Conservation (phyloP, 2,329 filamentous ascomycete species). For the Ilyonectria destructans region DNA sequence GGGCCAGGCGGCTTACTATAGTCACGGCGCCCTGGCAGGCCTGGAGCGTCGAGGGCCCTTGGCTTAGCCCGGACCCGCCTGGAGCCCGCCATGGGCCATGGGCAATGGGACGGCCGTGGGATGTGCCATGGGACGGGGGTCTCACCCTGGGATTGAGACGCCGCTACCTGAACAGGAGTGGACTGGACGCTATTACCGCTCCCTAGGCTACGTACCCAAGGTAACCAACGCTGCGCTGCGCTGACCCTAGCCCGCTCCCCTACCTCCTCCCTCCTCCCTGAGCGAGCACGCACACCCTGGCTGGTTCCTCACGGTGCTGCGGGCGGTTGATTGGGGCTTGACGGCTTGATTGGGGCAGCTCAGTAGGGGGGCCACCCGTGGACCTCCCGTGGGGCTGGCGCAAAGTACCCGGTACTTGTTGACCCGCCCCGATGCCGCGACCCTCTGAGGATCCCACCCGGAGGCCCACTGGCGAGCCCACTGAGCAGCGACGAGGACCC, state of each 20-base stretch:
- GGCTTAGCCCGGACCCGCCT: conserved; percentile 29
- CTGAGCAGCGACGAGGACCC: conserved; percentile 38
- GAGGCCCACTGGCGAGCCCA: conserved; percentile 29
- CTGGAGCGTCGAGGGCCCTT: conserved; percentile 21
- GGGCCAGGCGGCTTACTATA: conserved; percentile 48
- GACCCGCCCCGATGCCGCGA: conserved; percentile 39
- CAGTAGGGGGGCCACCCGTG: conserved; percentile 32
- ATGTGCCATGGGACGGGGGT: conserved; percentile 21
- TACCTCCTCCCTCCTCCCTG: conserved; percentile 31
- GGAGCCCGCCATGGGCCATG: conserved; percentile 21
- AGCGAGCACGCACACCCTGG: conserved; percentile 40
- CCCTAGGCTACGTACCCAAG: conserved; percentile 13
- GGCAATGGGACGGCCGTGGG: conserved; percentile 6
- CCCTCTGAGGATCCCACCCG: conserved; percentile 32
- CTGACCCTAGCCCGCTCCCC: conserved; percentile 39
- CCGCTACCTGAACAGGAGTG: conserved; percentile 28
- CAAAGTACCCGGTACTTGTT: conserved; percentile 46
- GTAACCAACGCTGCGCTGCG: conserved; percentile 18
- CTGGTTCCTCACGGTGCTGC: conserved; percentile 47
- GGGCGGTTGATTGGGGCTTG: conserved; percentile 33
- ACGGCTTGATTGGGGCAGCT: conserved; percentile 40
- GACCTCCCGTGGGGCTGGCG: conserved; percentile 23
- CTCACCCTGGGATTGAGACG: conserved; percentile 34
- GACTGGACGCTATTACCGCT: conserved; percentile 27
- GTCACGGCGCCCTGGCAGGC: conserved; percentile 35